These are phyloP conservation scores for Phlebiopsis gigantea DNA, from an alignment of 768 basidiomycete genomes.

Conservation along the genomic window DNA sequence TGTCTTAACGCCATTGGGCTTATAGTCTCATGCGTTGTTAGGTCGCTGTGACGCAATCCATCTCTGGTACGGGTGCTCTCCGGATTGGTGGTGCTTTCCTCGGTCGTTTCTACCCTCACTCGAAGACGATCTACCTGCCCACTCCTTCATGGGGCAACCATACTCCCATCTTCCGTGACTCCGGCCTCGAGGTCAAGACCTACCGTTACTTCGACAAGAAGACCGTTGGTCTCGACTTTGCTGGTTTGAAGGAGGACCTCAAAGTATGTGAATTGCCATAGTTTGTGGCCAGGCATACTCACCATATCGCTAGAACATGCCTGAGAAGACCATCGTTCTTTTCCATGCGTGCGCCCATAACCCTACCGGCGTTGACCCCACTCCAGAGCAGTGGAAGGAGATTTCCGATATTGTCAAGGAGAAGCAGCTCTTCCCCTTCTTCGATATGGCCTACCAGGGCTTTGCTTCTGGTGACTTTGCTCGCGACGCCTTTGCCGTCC, in stretches of 20 bases:
- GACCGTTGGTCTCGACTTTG: constrained; percentile 90
- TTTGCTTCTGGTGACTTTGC: constrained; percentile 93
- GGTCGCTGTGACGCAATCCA: constrained; percentile 87
- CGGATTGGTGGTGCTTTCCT: constrained; percentile 93
- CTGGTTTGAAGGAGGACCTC: constrained; percentile 84
- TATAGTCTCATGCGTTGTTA: constrained; percentile 25
- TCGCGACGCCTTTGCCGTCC: constrained; percentile 91
- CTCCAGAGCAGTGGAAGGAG: constrained; percentile 86
- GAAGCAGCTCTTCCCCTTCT: constrained; percentile 93
- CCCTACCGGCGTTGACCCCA: constrained; percentile 97
- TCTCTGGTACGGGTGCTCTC: constrained; percentile 97
- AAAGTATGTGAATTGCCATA: constrained; percentile 42
- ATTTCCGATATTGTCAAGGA: constrained; percentile 85
- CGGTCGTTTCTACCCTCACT: constrained; percentile 79
- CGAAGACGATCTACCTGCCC: constrained; percentile 88
- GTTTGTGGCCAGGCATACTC: not conserved
- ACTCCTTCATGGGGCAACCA: constrained; percentile 98
- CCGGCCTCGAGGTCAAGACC: constrained; percentile 85
- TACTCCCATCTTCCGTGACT: constrained; percentile 87
- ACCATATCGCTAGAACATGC: constrained; percentile 42
- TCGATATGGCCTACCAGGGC: constrained; percentile 99
- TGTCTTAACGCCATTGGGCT: not conserved
- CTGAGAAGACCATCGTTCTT: constrained; percentile 78
- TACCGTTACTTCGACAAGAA: constrained; percentile 95
- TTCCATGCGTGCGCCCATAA: constrained; percentile 99